Percentiles rank a stretch among this genome's conserved stretches.
These are phyloP conservation scores for Cercospora zeina DNA, from an alignment of 2,329 filamentous ascomycete genomes.

Conservation along the genomic window DNA sequence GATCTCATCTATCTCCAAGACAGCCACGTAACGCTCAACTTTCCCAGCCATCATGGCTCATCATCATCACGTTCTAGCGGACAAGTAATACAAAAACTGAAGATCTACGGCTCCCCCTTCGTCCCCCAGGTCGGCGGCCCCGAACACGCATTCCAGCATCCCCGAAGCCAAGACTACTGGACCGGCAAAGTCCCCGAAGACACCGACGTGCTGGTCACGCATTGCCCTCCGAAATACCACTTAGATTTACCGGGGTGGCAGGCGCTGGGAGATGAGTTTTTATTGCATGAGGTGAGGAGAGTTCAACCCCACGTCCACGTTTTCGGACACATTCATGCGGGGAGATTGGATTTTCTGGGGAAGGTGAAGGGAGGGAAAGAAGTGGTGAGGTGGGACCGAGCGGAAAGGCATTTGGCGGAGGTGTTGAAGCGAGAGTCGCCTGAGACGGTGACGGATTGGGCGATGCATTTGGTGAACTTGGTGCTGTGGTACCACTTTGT, in stretches of 20 bases:
- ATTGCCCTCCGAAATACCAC: constrained; percentile 75
- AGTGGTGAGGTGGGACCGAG: constrained; percentile 70
- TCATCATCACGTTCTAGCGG: too few relatives aligned
- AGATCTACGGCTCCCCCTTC: constrained; percentile 72
- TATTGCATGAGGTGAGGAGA: constrained; percentile 72
- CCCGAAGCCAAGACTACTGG: constrained; percentile 67
- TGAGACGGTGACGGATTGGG: constrained; percentile 39
- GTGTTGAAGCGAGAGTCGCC: constrained; percentile 49
- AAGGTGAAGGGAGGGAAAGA: constrained; percentile 60
- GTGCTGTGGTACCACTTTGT: constrained; percentile 55
- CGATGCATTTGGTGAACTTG: constrained; percentile 41
- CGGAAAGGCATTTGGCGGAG: constrained; percentile 70
- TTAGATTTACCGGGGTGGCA: constrained; percentile 57
- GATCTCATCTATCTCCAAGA: constrained; percentile 75
- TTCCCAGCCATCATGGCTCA: constrained; percentile 52
- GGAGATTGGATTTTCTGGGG: constrained; percentile 40
- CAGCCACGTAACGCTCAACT: constrained; percentile 62
- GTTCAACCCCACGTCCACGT: constrained; percentile 74
- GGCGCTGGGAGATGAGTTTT: constrained; percentile 65
- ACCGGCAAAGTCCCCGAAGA: constrained; percentile 66
- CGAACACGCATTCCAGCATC: constrained; percentile 77
- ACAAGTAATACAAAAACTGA: too few relatives aligned
- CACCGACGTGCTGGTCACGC: constrained; percentile 78
- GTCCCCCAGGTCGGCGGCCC: constrained; percentile 73
- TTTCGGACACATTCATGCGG: constrained; percentile 82